Conservation (phyloP, 2,329 filamentous ascomycete species). For the Botrytis fabae region DNA sequence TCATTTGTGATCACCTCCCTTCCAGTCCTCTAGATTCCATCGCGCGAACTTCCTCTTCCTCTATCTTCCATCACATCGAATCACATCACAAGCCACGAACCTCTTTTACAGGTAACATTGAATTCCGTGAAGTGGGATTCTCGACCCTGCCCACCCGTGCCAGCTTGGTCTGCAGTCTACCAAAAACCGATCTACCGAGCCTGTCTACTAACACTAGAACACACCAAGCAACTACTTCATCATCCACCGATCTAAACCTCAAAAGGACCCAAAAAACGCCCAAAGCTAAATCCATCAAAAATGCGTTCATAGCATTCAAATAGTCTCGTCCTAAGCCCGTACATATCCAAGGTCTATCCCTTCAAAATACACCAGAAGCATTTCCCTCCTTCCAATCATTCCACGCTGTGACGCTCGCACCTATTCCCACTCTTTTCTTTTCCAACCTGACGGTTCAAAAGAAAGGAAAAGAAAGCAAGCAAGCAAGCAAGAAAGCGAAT, state of each 20-base stretch:
- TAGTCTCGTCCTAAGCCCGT: background rate
- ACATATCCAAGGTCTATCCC: background rate
- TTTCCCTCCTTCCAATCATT: background rate
- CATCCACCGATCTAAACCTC: background rate
- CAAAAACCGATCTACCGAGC: background rate
- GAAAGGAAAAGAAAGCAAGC: background rate
- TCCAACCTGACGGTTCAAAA: background rate
- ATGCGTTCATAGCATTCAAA: constrained; percentile 5
- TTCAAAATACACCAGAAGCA: background rate
- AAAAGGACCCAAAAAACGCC: background rate
- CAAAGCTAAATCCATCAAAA: background rate
- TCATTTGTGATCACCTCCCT: background rate
- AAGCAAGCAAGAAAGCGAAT: background rate
- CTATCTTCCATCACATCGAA: background rate
- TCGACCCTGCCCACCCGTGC: background rate
- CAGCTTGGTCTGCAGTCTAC: background rate
- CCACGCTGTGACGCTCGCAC: background rate
- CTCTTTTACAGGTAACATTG: background rate
- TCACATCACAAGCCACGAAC: background rate
- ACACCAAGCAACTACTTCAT: background rate
- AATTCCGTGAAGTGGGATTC: background rate
- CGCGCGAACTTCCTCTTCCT: background rate
- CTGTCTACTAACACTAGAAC: background rate
- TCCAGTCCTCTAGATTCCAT: background rate
- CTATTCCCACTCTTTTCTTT: background rate